These are phyloP conservation scores for Crithidia thermophila DNA, from an alignment of 208 protist species.

Conservation along the genomic window DNA sequence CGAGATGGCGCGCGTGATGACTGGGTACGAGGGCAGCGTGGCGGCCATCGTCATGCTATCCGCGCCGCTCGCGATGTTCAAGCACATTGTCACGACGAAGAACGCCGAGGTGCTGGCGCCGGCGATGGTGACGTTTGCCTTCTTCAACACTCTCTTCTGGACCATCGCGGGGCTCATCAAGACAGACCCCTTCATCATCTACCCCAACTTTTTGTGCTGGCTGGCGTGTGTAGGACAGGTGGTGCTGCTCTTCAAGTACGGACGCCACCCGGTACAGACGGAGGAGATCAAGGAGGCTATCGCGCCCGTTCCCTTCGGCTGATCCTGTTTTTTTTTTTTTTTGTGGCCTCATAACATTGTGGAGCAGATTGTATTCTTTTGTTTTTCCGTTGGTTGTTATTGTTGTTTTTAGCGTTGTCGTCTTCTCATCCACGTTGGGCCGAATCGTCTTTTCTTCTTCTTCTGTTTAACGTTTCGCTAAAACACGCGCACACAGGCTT, in stretches of 20 bases:
- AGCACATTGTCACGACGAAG: conserved; percentile 56
- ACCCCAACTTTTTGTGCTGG: conserved; percentile 44
- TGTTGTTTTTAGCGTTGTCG: no score
- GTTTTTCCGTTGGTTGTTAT: no score
- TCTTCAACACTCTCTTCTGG: conserved; percentile 65
- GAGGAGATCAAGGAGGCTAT: conserved; percentile 42
- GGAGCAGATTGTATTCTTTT: background rate
- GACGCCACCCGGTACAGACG: conserved; percentile 22
- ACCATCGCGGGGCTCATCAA: conserved; percentile 50
- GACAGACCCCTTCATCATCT: conserved; percentile 46
- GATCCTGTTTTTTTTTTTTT: background rate
- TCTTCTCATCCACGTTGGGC: no score
- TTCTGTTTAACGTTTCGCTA: no score
- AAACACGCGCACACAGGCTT: no score
- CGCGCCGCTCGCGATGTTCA: conserved; percentile 50
- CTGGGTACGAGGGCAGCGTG: conserved; percentile 48
- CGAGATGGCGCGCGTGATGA: conserved; percentile 33
- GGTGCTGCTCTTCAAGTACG: conserved; percentile 53
- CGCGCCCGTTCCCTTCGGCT: conserved; percentile 51
- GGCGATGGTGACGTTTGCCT: conserved; percentile 54
- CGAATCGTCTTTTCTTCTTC: no score
- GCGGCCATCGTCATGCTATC: conserved; percentile 58
- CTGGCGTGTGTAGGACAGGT: conserved; percentile 43
- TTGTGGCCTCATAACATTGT: background rate
- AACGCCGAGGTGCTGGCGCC: conserved; percentile 60